Evolutionary conservation across 768 basidiomycete genomes (phyloP), one percentile per base, ranked within the genome.

Genomic region (Gymnopilus dilepis): DNA sequence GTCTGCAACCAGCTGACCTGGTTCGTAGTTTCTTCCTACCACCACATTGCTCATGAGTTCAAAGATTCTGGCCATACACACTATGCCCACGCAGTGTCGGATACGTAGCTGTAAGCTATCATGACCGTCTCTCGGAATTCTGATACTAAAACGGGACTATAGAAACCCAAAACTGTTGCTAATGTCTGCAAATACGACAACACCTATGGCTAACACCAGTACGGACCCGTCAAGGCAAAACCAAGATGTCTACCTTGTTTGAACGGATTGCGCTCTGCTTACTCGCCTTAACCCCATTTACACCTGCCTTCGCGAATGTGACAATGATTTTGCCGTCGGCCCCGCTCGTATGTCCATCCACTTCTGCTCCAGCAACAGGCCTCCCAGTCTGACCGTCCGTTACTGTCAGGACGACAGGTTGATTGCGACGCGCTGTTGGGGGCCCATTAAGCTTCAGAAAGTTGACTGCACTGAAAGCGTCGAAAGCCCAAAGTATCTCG

Each of bases 401-500:
- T 19, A 82, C 79, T 0, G 68, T 73, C 38, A 82, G 68, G 1
- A 66, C 67, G 11, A 74, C 65, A 3, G 73, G 72, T 24, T 71
- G 56, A 26, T 72, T 69, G 4, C 63, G 55, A 2, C 41, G 58
- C 0, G 71, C 73, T 2, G 56, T 63, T 8, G 19, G 17, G 2
- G 77, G 75, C 2, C 80, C 80, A 3, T 64, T 58, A 15, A 81
- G 71, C 64, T 74, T 72, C 57, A 81, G 62, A 65, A 77, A 73
- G 59, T 74, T 68, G 8, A 55, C 55, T 42, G 69, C 72, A 42
- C 63, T 69, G 67, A 79, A 79, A 1, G 72, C 77, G 56, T 77
- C 71, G 64, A 79, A 80, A 1, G 79, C 78, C 64, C 71, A 80
- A 13, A 79, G 73, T 30, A 80, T 71, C 1, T 77, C 34, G 57